Evolutionary conservation across 441 rosid genomes (phyloP), one percentile per base, ranked within the genome.

Genomic region (Populus tomentosa): DNA sequence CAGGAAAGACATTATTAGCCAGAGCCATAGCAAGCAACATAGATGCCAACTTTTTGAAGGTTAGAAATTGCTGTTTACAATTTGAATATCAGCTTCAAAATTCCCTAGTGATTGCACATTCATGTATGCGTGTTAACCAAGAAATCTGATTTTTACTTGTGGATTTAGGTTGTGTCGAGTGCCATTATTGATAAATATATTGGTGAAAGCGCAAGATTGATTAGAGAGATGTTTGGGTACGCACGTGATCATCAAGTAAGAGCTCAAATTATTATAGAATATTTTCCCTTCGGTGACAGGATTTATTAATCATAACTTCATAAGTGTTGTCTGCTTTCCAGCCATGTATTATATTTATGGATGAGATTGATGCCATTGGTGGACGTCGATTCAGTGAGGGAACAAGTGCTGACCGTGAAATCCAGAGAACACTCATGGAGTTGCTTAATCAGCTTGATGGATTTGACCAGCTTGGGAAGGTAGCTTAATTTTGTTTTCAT

Each of bases 381-480:
- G 99, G 99, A 40, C 97, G 99, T 73, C 98, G 99, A 81, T 95
- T 95, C 75, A 95, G 97, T 50, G 99, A 95, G 83, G 99, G 99
- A 74, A 95, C 98, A 62, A 95, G 99, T 82, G 99, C 99, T 71
- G 99, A 95, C 78, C 97, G 99, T 86, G 99, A 96, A 88, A 96
- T 94, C 79, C 99, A 96, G 80, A 91, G 99, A 87, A 96, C 99
- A 50, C 85, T 96, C 3, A 94, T 96, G 99, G 99, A 95, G 86
- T 85, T 95, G 69, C 99, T 95, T 67, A 95, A 95, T 82, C 98
- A 95, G 85, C 95, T 95, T 75, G 99, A 95, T 86, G 97, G 98
- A 40, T 95, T 95, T 86, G 98, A 95, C 82, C 92, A 89, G 83
- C 97, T 95, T 21, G 98, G 98, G 65, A 95, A 95, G 97, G 98